Base-by-base conservation (phyloP, 257 asterid species). In the Forsythia viridissima region DNA sequence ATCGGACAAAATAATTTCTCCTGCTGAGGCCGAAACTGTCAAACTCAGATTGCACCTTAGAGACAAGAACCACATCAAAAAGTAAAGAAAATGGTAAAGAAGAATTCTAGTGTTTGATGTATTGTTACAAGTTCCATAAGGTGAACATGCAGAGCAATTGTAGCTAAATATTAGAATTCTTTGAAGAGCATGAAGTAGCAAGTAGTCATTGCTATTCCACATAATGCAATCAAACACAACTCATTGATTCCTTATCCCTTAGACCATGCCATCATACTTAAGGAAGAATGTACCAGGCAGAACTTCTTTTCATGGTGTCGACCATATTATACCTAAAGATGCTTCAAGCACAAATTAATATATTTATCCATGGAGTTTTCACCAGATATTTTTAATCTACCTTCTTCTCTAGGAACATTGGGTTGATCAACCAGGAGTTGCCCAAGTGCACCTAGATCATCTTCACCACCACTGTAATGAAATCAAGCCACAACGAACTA, bases 391-490 rank as follows among this genome's bases (percentile, higher is more conserved):
- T 24, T 21, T 38, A 21, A 51, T 76, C 71, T 79, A 91, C 97
- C 97, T 87, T 92, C 98, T 36, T 93, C 98, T 51, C 76, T 86
- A 20, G 91, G 91, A 70, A 93, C 92, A 86, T 92, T 93, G 66
- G 96, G 93, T 76, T 92, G 98, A 91, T 93, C 98, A n/a, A 84
- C 80, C 80, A 93, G 77, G 77, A 93, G 91, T 77, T 88, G 92
- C 73, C 85, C 89, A 81, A 92, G 90, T 30, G 91, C 87, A 71
- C 83, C 83, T 77, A 90, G 77, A 85, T 92, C 92, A 78, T 86
- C 66, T 18, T 8, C 92, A 74, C 81, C 72, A 30, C 59, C 86
- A 83, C 98, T 93, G 94, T 79, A 79, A 78, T 1, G 55, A 78
- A 75, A 70, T 20, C 61, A 71, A 41, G 59, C 44, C n/a, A 55